A percentile compares a stretch with the other conserved stretches of the same genome.
Evolutionary conservation across 768 basidiomycete species (phyloP).

Genomic region (Aureoboletus auriporus): DNA sequence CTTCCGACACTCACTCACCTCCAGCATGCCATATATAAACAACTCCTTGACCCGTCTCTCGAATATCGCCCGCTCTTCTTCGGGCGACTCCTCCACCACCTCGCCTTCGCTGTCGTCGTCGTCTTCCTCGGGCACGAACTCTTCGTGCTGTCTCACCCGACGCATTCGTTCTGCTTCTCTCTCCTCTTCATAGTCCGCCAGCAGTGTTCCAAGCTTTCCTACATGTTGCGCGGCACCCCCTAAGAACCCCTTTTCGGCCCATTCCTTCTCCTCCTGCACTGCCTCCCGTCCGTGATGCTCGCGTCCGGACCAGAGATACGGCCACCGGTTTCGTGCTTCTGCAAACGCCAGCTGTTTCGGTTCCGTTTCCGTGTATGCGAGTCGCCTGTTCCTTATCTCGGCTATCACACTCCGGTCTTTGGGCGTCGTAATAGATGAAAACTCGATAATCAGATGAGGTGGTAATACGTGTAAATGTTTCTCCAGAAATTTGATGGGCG

Average conservation of each 20-base stretch:
- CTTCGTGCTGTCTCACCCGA: conserved; percentile 40
- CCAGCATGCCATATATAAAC: conserved; percentile 73
- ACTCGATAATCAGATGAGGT: conserved; percentile 50
- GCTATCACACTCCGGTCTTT: conserved; percentile 63
- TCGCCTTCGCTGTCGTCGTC: conserved; percentile 41
- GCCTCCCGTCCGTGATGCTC: conserved; percentile 48
- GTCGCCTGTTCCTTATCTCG: conserved; percentile 67
- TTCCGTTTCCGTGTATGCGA: conserved; percentile 50
- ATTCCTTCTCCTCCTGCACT: conserved; percentile 62
- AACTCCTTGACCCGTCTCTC: conserved; percentile 60
- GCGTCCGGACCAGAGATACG: conserved; percentile 60
- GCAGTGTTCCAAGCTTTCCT: conserved; percentile 62
- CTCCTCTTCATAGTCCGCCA: conserved; percentile 76
- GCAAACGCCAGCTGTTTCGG: conserved; percentile 55
- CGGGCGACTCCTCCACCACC: conserved; percentile 40
- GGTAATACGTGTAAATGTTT: conserved; percentile 61
- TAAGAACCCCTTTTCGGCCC: conserved; percentile 64
- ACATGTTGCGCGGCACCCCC: conserved; percentile 53
- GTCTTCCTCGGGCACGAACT: conserved; percentile 60
- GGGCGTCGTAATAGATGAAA: conserved; percentile 46
- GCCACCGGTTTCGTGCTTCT: conserved; percentile 57
- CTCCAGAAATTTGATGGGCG: conserved; percentile 61
- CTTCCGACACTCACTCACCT: conserved; percentile 46
- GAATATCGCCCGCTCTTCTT: conserved; percentile 50
- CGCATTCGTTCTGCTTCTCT: conserved; percentile 63